Percentiles rank a stretch among this genome's conserved stretches.
Evolutionary conservation across 2,329 filamentous ascomycete species (phyloP).

Genomic region (Metarhizium sp.): DNA sequence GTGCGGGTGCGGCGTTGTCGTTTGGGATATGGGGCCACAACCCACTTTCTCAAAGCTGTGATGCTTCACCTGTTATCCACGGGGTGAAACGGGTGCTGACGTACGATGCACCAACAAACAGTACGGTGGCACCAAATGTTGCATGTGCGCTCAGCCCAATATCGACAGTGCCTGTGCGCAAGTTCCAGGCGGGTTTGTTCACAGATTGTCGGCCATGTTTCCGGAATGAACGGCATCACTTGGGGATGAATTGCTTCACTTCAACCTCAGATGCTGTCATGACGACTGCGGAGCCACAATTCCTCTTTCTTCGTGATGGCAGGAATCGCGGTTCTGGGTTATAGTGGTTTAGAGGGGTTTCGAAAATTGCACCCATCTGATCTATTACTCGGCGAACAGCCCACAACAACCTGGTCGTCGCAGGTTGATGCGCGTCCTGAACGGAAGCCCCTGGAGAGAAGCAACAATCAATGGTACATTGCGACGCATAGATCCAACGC

Average conservation of each 20-base stretch:
- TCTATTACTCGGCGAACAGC: not conserved
- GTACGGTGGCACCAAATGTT: no score
- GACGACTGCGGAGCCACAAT: no score
- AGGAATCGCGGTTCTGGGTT: no score
- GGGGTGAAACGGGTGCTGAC: not conserved
- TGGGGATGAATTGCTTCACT: no score
- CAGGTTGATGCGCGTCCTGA: conserved; percentile 1
- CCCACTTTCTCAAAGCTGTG: not conserved
- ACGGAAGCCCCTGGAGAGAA: not conserved
- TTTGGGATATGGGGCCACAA: not conserved
- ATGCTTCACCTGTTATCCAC: not conserved
- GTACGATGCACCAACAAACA: not conserved
- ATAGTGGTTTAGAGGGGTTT: no score
- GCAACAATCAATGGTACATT: not conserved
- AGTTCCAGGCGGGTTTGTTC: not conserved
- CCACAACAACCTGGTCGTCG: not conserved
- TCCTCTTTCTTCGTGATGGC: no score
- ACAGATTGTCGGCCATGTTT: not conserved
- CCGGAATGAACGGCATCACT: not conserved
- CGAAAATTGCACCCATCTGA: no score
- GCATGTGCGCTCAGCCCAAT: not conserved
- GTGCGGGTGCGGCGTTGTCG: not conserved
- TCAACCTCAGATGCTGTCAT: no score
- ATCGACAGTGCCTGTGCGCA: not conserved
- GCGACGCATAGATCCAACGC: not conserved